phyloP scores from a whole-genome alignment of 2,329 filamentous ascomycete species.

The Arthroderma sp. region DNA sequence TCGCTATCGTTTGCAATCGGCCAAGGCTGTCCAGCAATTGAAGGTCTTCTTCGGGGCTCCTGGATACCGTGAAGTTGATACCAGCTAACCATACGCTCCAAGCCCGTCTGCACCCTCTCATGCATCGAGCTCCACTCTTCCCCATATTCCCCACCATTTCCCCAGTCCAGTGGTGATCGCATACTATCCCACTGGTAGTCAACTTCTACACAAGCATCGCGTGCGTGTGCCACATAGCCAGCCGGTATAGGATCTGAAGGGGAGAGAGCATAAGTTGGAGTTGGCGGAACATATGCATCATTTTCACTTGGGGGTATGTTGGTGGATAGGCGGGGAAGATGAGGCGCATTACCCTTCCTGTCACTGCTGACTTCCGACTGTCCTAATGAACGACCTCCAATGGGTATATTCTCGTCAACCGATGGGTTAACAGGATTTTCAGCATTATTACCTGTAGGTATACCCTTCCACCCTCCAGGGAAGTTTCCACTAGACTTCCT shows the following conservation, averaged over 20 bases:
- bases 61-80: slow-evolving; percentile 45
- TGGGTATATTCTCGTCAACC: no score
- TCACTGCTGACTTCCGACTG: no score
- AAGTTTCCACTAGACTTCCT: slow-evolving; percentile 35
- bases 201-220: slow-evolving; percentile 72
- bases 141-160: slow-evolving; percentile 71
- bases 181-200: slow-evolving; percentile 97
- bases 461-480: slow-evolving; percentile 43
- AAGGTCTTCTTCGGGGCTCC: background rate
- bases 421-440: no score
- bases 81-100: slow-evolving; percentile 71
- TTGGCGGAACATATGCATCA: slow-evolving; percentile 56
- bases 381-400: no score
- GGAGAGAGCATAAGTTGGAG: slow-evolving; percentile 72
- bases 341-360: background rate
- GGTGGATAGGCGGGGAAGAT: slow-evolving; percentile 22
- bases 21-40: slow-evolving; percentile 19
- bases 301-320: slow-evolving; percentile 16
- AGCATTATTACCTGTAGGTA: slow-evolving; percentile 8
- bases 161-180: slow-evolving; percentile 64
- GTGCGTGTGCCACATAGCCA: slow-evolving; percentile 80
- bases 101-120: slow-evolving; percentile 65
- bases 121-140: slow-evolving; percentile 98
- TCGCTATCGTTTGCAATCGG: slow-evolving; percentile 22
- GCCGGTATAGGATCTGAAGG: slow-evolving; percentile 67